Percentiles rank a stretch among this genome's conserved stretches.
Evolutionary conservation across 1,284 basidiomycete species (phyloP).

Genomic region (Takashimella koratensis): DNA sequence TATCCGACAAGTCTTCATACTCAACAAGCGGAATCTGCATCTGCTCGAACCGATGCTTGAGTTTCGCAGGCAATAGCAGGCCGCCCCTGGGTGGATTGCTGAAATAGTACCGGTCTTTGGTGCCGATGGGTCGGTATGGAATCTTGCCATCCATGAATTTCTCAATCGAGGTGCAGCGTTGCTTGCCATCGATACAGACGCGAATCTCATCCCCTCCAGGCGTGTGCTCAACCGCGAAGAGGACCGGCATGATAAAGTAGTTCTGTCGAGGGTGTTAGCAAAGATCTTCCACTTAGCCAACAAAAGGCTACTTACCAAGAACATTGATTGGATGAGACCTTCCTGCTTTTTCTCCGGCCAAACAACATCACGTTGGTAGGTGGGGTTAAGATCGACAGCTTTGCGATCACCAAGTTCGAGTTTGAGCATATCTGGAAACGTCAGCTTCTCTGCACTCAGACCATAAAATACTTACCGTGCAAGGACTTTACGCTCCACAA

Average conservation of each 20-base stretch:
- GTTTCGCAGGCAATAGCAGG: conserved; percentile 20
- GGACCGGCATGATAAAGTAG: conserved; percentile 44
- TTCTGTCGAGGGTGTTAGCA: conserved; percentile 26
- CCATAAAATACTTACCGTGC: background rate
- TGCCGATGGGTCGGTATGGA: conserved; percentile 26
- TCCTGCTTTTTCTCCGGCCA: conserved; percentile 35
- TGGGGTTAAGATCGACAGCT: conserved; percentile 38
- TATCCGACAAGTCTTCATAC: conserved; percentile 30
- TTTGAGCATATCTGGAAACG: conserved; percentile 35
- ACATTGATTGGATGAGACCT: conserved; percentile 32
- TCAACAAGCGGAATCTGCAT: conserved; percentile 34
- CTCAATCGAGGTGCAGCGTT: conserved; percentile 40
- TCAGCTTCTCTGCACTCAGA: no score
- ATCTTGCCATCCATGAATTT: conserved; percentile 42
- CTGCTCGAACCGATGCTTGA: conserved; percentile 36
- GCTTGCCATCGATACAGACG: conserved; percentile 47
- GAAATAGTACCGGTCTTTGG: conserved; percentile 34
- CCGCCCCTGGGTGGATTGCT: conserved; percentile 6
- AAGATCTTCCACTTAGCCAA: background rate
- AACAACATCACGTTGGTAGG: conserved; percentile 47
- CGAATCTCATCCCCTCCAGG: conserved; percentile 19
- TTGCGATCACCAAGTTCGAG: no score
- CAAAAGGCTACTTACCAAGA: conserved; percentile 24
- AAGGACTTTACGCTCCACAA: background rate
- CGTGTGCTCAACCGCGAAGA: conserved; percentile 30